Base-by-base conservation (phyloP, 805 yeast species). In the Lachancea dasiensis region DNA sequence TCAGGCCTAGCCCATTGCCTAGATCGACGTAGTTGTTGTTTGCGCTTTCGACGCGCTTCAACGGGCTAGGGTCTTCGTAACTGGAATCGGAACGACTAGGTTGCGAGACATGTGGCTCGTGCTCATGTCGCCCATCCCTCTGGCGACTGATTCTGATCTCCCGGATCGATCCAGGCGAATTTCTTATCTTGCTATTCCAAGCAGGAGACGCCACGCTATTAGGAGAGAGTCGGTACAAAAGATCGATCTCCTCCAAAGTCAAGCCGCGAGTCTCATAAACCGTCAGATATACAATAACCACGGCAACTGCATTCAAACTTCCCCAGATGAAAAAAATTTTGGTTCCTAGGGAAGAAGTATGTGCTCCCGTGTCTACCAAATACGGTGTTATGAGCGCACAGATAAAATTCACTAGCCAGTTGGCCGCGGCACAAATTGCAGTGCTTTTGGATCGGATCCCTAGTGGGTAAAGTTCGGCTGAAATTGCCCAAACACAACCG, bases 261-360 rank as follows among this genome's bases (percentile, higher is more conserved):
- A 85, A 66, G 0, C 94, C 94, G 50, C 76, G 80, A 0, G 95
- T 85, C 57, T 84, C 92, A 61, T 79, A 84, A 23, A 83, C 85
- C 39, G 72, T 65, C 36, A 81, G 73, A 57, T 79, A 81, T 5
- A 78, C 79, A 44, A 79, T 72, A 3, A 80, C 46, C 3, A 75
- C 72, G 1, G 81, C 86, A 4, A 69, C 30, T 2, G 75, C 64
- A 57, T 79, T 81, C 41, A 76, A 63, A 1, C 83, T 75, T 4
- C 92, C 92, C 94, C 94, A 84, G 4, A 84, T 64, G 56, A 81
- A 84, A 58, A 83, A 84, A 18, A 84, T 81, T 44, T 73, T 78
- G 20, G 79, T 73, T 0, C 89, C 90, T 41, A 81, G 58, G 0
- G 79, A 75, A 1, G 84, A 80, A 0, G 86, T 77, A 53, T 79